Base-by-base conservation (phyloP, 139 green algal genomes). In the Micromonas commoda region DNA sequence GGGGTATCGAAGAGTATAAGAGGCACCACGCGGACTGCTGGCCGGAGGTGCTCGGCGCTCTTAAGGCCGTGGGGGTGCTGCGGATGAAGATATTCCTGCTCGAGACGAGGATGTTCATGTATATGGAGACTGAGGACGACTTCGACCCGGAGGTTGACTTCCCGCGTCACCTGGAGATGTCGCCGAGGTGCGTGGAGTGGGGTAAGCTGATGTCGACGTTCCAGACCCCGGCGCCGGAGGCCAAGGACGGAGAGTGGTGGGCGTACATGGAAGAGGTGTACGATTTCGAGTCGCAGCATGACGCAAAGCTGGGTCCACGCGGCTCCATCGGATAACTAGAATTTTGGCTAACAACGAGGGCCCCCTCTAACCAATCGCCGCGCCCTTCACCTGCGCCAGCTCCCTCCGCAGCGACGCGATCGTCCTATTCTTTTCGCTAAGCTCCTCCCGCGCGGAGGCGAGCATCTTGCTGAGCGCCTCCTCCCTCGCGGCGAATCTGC, bases 111-210 rank as follows among this genome's bases (percentile, higher is more conserved):
- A 2, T 39, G n/a, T 71, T 71, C 64, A 71, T 71, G 64, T 35
- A 13, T 13, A 71, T 71, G 64, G 4, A 4, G n/a, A 71, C 64
- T 13, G 4, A 4, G 64, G 64, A 71, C 29, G 64, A 3, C 28
- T 71, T 71, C 64, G 29, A 71, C 29, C 64, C 64, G 4, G 64
- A 71, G 26, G 64, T 71, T 32, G 64, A 71, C 28, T 71, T 71
- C 29, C 28, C 64, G n/a, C 4, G 64, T 4, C 64, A 71, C 64
- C 21, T 71, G 64, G 29, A 4, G 64, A 71, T 71, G 64, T 51
- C 28, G 4, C 26, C n/a, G 29, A 35, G 33, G 64, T 71, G 64
- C 64, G 64, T 51, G 3, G 64, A 71, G 28, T 71, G 64, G 64
- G 29, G 64, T 3, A 29, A 26, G n/a, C 33, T 35, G 64, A 71